phyloP scores from a whole-genome alignment of 441 rosid species.

The Populus hybrid region DNA sequence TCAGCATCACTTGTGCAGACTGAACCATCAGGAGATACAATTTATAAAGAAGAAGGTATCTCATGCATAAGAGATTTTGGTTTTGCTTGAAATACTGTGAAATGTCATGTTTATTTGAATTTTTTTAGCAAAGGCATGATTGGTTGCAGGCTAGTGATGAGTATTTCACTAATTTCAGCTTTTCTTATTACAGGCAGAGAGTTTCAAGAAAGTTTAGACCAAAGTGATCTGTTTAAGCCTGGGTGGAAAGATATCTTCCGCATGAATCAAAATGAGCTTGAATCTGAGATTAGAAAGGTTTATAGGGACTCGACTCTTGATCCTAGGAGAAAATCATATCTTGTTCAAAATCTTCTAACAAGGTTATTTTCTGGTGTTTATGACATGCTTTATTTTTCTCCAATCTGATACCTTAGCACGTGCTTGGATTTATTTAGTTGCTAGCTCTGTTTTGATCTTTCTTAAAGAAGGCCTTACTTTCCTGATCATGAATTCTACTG shows the following conservation, averaged over 20 bases:
- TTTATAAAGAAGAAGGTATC: conserved; percentile 53
- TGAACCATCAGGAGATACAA: conserved; percentile 44
- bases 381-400: conserved; percentile 2
- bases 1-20: conserved; percentile 39
- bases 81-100: conserved; percentile 16
- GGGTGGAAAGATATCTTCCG: conserved; percentile 99
- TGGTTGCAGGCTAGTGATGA: conserved; percentile 16
- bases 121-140: conserved; percentile 7
- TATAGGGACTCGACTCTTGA: conserved; percentile 68
- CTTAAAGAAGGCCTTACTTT: not conserved
- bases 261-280: conserved; percentile 76
- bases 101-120: conserved; percentile 22
- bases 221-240: conserved; percentile 76
- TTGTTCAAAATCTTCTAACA: conserved; percentile 68
- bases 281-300: conserved; percentile 69
- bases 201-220: conserved; percentile 53
- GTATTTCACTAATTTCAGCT: conserved; percentile 25
- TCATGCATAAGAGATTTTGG: conserved; percentile 16
- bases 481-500: conserved; percentile 1
- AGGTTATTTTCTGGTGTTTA: conserved; percentile 36
- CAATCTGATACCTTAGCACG: not conserved
- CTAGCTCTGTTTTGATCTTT: not conserved
- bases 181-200: conserved; percentile 34
- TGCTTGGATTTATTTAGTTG: not conserved
- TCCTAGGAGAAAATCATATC: conserved; percentile 69